phyloP scores from a whole-genome alignment of 2,329 filamentous ascomycete genomes.

The Alternaria sp. region DNA sequence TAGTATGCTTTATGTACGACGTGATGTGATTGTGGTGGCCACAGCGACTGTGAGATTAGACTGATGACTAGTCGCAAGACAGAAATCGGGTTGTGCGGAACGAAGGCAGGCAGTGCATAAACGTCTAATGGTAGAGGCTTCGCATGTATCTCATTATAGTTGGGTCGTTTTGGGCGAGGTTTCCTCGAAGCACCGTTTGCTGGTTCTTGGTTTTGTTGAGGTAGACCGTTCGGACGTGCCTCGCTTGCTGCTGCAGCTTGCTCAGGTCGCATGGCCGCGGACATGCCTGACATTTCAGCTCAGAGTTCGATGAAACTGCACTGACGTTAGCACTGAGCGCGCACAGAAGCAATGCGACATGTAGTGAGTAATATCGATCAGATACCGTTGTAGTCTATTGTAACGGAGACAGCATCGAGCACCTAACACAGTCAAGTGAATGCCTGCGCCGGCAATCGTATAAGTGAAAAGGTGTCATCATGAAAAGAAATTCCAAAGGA shows the following conservation, averaged over 20 bases:
- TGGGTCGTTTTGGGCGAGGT: slow-evolving; percentile 55
- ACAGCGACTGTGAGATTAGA: slow-evolving; percentile 77
- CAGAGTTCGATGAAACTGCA: slow-evolving; percentile 21
- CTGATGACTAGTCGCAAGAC: slow-evolving; percentile 80
- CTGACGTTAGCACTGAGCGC: slow-evolving; percentile 17
- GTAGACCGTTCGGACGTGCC: slow-evolving; percentile 13
- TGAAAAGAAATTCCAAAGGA: slow-evolving; percentile 10
- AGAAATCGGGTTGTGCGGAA: slow-evolving; percentile 92
- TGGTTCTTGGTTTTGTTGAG: slow-evolving; percentile 20
- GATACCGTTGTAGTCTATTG: slow-evolving; percentile 54
- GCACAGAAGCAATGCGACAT: neutral
- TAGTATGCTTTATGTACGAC: slow-evolving; percentile 77
- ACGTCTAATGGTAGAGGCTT: slow-evolving; percentile 82
- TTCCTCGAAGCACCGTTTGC: slow-evolving; percentile 33
- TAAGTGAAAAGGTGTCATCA: slow-evolving; percentile 43
- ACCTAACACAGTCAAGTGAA: slow-evolving; percentile 44
- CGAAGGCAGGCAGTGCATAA: slow-evolving; percentile 85
- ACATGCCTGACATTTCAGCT: slow-evolving; percentile 23
- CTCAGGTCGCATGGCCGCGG: slow-evolving; percentile 17
- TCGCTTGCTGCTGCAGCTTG: slow-evolving; percentile 18
- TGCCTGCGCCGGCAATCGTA: slow-evolving; percentile 36
- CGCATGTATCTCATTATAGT: slow-evolving; percentile 79
- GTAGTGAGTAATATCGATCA: slow-evolving; percentile 30
- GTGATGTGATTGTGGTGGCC: slow-evolving; percentile 70
- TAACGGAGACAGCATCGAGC: slow-evolving; percentile 45